Percentiles rank a stretch among this genome's conserved stretches.
Conservation (phyloP, 306 rosid genomes). For the Malus asiatica region DNA sequence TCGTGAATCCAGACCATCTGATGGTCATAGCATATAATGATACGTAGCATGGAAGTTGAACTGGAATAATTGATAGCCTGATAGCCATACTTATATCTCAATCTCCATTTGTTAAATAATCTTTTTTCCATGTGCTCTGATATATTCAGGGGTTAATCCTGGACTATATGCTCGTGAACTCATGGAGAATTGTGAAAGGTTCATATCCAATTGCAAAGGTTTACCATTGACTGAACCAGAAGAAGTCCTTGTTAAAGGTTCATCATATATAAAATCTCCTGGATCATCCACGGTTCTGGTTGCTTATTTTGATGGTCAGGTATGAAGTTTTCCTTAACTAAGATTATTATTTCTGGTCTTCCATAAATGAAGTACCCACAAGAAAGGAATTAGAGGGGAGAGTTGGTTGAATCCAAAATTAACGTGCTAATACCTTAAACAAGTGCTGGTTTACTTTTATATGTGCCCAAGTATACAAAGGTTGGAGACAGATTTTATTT, state of each 20-base stretch:
- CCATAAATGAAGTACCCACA: neutral
- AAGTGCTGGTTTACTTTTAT: neutral
- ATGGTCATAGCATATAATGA: too few species aligned
- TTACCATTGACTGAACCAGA: constrained; percentile 35
- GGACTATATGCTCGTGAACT: constrained; percentile 50
- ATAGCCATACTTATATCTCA: neutral
- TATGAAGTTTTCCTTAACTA: constrained; percentile 15
- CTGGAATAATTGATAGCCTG: neutral
- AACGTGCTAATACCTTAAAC: neutral
- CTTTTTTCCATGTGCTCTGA: neutral
- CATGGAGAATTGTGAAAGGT: constrained; percentile 51
- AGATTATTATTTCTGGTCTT: neutral
- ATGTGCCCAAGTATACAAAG: neutral
- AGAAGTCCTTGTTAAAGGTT: constrained; percentile 48
- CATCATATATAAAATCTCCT: constrained; percentile 37
- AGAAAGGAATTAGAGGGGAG: neutral
- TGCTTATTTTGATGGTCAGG: constrained; percentile 72
- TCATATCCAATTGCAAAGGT: constrained; percentile 30
- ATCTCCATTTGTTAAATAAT: neutral
- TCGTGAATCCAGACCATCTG: too few species aligned
- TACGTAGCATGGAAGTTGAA: too few species aligned
- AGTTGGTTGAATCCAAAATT: neutral
- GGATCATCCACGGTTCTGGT: constrained; percentile 60
- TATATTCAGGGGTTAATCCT: constrained; percentile 35
- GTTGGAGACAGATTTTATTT: neutral